These are phyloP conservation scores for Suillus bovinus DNA, from an alignment of 768 basidiomycete genomes.

Conservation along the genomic window DNA sequence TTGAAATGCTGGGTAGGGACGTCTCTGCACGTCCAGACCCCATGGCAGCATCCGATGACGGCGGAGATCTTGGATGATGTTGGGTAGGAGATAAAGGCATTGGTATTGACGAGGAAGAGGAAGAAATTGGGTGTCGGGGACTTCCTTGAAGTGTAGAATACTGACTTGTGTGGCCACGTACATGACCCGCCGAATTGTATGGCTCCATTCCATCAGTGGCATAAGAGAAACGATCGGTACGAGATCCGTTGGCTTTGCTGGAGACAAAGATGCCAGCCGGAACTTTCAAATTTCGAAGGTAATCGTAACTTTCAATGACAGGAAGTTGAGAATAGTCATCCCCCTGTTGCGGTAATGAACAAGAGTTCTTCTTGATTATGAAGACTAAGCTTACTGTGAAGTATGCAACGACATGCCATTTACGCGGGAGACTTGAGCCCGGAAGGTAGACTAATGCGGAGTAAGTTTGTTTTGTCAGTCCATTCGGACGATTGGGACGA, in stretches of 20 bases:
- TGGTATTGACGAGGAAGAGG: conserved; percentile 19
- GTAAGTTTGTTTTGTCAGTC: conserved; percentile 86
- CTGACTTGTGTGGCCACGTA: conserved; percentile 9
- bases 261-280: conserved; percentile 75
- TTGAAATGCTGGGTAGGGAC: conserved; percentile 26
- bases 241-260: conserved; percentile 50
- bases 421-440: conserved; percentile 54
- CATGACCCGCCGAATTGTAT: conserved; percentile 10
- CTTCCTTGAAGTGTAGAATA: conserved; percentile 18
- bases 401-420: conserved; percentile 87
- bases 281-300: conserved; percentile 64
- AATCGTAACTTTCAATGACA: conserved; percentile 72
- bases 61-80: conserved; percentile 12
- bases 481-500: conserved; percentile 74
- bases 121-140: conserved; percentile 13
- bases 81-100: conserved; percentile 15
- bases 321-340: conserved; percentile 71
- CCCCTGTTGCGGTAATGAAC: conserved; percentile 42
- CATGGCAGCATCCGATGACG: conserved; percentile 8
- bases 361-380: conserved; percentile 6
- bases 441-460: conserved; percentile 73
- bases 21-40: conserved; percentile 11
- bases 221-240: conserved; percentile 24
- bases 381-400: conserved; percentile 55
- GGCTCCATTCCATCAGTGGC: conserved; percentile 19